Conservation (phyloP, 176 grass and related monocot genomes). For the Aegilops sharonensis region DNA sequence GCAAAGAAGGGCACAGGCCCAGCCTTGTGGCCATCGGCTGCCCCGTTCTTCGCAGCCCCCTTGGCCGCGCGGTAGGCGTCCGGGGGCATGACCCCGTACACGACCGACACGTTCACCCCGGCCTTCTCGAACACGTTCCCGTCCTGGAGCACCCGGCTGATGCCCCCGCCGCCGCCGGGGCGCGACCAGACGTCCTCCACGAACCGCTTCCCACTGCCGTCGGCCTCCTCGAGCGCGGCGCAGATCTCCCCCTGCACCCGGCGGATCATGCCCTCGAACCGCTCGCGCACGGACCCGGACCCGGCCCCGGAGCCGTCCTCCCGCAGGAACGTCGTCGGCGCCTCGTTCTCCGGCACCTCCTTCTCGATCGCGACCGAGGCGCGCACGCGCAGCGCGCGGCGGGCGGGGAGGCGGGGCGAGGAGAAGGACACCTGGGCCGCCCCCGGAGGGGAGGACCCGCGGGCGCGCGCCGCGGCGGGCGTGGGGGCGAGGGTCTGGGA, state of each 20-base stretch:
- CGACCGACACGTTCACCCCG: slow-evolving; percentile 91
- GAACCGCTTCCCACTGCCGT: slow-evolving; percentile 62
- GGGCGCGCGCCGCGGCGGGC: neutral
- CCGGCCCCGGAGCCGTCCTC: slow-evolving; percentile 43
- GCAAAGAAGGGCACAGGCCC: slow-evolving; percentile 93
- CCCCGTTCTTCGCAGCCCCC: slow-evolving; percentile 44
- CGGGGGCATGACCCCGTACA: slow-evolving; percentile 91
- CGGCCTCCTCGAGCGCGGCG: slow-evolving; percentile 77
- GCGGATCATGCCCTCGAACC: slow-evolving; percentile 97
- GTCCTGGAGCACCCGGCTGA: slow-evolving; percentile 95
- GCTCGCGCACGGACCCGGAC: slow-evolving; percentile 71
- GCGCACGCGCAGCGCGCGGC: slow-evolving; percentile 37
- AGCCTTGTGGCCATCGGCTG: slow-evolving; percentile 42
- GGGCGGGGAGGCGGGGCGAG: neutral
- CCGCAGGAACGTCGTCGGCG: slow-evolving; percentile 82
- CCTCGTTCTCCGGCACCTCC: slow-evolving; percentile 92
- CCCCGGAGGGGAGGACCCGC: neutral
- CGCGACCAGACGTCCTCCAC: slow-evolving; percentile 96
- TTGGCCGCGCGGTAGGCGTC: slow-evolving; percentile 95
- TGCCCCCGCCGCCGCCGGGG: slow-evolving; percentile 81
- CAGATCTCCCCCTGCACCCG: slow-evolving; percentile 84
- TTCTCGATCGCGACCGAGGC: slow-evolving; percentile 87
- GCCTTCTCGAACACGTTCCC: slow-evolving; percentile 92
- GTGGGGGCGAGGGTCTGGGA: slow-evolving; percentile 17
- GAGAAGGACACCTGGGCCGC: neutral